A percentile compares a stretch with the other conserved stretches of the same genome.
Conservation (phyloP, 1,284 basidiomycete species). For the Fomitopsis pinicola region DNA sequence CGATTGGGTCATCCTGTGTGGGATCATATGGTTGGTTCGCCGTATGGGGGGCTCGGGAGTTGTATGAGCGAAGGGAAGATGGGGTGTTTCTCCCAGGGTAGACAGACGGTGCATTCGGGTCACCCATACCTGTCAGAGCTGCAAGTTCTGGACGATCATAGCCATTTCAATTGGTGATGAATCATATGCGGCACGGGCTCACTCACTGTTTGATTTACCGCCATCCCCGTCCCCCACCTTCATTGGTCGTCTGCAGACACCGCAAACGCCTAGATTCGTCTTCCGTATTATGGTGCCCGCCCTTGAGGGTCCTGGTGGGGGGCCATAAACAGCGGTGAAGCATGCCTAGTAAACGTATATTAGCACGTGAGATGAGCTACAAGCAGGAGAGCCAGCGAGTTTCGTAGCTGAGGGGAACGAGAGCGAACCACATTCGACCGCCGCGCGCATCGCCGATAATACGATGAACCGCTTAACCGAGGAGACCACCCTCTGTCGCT, state of each 20-base stretch:
- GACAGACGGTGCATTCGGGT: constrained; percentile 45
- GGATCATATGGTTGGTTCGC: constrained; percentile 57
- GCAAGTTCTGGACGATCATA: constrained; percentile 63
- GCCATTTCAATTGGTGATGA: neutral
- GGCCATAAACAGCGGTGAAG: constrained; percentile 93
- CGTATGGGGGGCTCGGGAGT: constrained; percentile 36
- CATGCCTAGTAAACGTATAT: constrained; percentile 61
- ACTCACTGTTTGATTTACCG: constrained; percentile 85
- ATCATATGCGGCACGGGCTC: neutral
- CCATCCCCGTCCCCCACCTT: constrained; percentile 82
- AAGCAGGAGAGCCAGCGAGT: neutral
- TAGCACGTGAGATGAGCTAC: neutral
- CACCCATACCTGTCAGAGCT: constrained; percentile 83
- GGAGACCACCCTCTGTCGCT: no score
- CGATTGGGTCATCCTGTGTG: constrained; percentile 77
- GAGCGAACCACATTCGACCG: neutral
- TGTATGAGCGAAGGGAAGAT: constrained; percentile 28
- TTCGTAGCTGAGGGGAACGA: neutral
- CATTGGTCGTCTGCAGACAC: constrained; percentile 94
- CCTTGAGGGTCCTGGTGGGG: constrained; percentile 60
- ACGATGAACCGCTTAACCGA: no score
- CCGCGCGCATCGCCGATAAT: no score
- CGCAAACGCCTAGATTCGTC: constrained; percentile 89
- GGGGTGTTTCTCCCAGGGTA: constrained; percentile 69
- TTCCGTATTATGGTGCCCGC: constrained; percentile 54